Conservation (phyloP, 768 basidiomycete species). For the Boletus sp. region DNA sequence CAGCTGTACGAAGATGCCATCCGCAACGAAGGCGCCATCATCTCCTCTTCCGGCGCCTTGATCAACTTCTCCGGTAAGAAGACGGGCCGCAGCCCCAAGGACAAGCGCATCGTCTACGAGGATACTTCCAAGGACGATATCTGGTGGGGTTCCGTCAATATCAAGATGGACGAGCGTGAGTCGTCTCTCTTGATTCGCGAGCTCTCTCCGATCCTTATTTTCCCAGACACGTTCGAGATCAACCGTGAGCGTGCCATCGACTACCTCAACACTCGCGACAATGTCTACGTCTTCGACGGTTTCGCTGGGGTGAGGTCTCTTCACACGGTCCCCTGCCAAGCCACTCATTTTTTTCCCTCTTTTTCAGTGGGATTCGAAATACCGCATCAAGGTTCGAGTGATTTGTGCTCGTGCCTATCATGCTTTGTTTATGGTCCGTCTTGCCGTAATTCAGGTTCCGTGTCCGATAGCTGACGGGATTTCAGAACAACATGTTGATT, state of each 20-base stretch:
- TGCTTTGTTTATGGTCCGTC: conserved; percentile 91
- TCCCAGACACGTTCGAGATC: conserved; percentile 94
- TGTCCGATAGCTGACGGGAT: conserved; percentile 3
- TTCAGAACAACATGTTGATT: conserved; percentile 98
- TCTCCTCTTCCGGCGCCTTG: conserved; percentile 91
- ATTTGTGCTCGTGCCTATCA: conserved; percentile 99
- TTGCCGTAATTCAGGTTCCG: conserved; percentile 6
- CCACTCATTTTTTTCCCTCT: conserved; percentile 6
- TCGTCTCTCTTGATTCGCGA: conserved; percentile 6
- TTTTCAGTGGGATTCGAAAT: conserved; percentile 91
- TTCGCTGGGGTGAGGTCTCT: conserved; percentile 70
- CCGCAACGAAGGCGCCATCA: conserved; percentile 97
- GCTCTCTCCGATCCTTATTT: conserved; percentile 1
- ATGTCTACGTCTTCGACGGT: conserved; percentile 97
- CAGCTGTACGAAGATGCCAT: conserved; percentile 97
- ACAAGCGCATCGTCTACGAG: conserved; percentile 99
- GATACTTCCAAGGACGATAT: conserved; percentile 95
- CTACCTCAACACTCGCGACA: conserved; percentile 96
- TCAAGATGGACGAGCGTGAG: conserved; percentile 96
- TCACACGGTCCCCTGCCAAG: neutral
- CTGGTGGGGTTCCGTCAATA: conserved; percentile 99
- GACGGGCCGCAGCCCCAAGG: conserved; percentile 96
- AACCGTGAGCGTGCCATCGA: conserved; percentile 99
- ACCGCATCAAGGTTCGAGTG: conserved; percentile 99
- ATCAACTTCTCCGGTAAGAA: conserved; percentile 99